Evolutionary conservation across 108 stramenopile genomes (phyloP).

Genomic region (Cyclostephanos tholiformis): DNA sequence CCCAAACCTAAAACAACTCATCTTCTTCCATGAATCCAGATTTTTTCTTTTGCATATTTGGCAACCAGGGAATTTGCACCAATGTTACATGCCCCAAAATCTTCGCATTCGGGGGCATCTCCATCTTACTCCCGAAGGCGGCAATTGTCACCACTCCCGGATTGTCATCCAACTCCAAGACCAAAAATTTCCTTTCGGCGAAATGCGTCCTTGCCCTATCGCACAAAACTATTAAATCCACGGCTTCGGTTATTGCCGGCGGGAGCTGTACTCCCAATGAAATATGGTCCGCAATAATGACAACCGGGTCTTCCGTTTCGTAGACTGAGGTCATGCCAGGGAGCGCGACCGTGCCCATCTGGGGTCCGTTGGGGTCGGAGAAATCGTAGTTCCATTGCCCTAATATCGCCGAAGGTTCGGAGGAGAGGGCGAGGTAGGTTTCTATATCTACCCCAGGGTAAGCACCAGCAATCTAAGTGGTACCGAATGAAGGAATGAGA

Average conservation of each 20-base stretch:
- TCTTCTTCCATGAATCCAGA: constrained; percentile 87
- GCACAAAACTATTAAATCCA: constrained; percentile 78
- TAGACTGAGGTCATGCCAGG: constrained; percentile 66
- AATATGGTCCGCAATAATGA: constrained; percentile 79
- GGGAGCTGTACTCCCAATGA: constrained; percentile 69
- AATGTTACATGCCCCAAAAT: constrained; percentile 81
- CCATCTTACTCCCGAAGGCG: constrained; percentile 59
- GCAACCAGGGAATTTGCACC: constrained; percentile 87
- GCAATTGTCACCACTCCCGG: constrained; percentile 59
- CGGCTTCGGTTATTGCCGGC: constrained; percentile 60
- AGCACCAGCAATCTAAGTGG: constrained; percentile 77
- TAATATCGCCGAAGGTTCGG: constrained; percentile 64
- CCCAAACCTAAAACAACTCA: constrained; percentile 64
- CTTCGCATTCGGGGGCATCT: constrained; percentile 59
- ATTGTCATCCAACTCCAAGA: constrained; percentile 53
- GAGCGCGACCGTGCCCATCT: constrained; percentile 84
- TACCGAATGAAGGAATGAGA: background rate
- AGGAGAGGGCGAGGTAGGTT: constrained; percentile 66
- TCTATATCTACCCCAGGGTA: constrained; percentile 78
- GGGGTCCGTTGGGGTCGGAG: constrained; percentile 88
- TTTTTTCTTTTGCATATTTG: constrained; percentile 81
- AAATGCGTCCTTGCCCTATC: constrained; percentile 68
- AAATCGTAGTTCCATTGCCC: constrained; percentile 92
- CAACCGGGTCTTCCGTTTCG: constrained; percentile 77
- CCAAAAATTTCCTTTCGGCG: constrained; percentile 80